Evolutionary conservation across 2,329 filamentous ascomycete species (phyloP).

Genomic region (Epichloe brachyelytri): DNA sequence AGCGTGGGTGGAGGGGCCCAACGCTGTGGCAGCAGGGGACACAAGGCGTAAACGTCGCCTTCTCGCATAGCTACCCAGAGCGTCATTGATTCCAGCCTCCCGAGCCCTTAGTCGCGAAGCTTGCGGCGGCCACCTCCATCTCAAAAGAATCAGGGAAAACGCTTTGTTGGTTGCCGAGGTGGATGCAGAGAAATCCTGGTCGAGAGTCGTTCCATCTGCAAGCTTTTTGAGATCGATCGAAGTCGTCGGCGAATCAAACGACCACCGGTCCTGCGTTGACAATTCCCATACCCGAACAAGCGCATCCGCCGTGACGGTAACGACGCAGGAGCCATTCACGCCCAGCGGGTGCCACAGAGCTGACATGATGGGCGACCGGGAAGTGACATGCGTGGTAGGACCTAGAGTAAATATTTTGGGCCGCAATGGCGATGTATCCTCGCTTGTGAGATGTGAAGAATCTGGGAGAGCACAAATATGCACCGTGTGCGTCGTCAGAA

Average conservation of each 20-base stretch:
- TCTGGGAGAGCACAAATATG: conserved; percentile 82
- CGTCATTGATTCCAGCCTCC: conserved; percentile 94
- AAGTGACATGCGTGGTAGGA: conserved; percentile 80
- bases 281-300: conserved; percentile 86
- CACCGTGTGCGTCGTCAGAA: conserved; percentile 76
- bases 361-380: conserved; percentile 66
- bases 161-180: conserved; percentile 60
- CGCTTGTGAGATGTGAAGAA: conserved; percentile 57
- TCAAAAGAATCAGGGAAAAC: conserved; percentile 86
- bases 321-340: conserved; percentile 64
- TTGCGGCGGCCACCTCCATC: conserved; percentile 85
- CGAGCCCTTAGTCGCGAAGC: conserved; percentile 52
- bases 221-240: conserved; percentile 84
- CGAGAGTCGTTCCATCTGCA: conserved; percentile 66
- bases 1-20: conserved; percentile 70
- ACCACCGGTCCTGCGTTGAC: conserved; percentile 70
- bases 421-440: conserved; percentile 56
- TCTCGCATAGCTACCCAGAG: conserved; percentile 93
- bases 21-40: conserved; percentile 73
- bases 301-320: conserved; percentile 81
- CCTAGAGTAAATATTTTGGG: conserved; percentile 85
- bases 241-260: conserved; percentile 71
- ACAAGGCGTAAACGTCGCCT: conserved; percentile 87
- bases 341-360: conserved; percentile 89
- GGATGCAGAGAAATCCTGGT: conserved; percentile 74